Conservation (phyloP, 306 rosid species). For the Cicer arietinum region DNA sequence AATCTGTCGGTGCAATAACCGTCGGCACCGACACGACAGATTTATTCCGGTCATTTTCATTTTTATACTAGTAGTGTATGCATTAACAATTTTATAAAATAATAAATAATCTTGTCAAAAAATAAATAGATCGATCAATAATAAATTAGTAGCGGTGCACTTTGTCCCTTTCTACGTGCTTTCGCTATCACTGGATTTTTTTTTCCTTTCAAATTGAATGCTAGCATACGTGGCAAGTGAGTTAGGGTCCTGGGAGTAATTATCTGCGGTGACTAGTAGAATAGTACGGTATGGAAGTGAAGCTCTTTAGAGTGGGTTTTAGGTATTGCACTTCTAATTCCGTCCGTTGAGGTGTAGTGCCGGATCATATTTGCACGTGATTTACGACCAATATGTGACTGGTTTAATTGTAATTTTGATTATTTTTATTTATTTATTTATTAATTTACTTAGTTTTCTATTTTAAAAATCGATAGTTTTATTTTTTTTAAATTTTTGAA, state of each 20-base stretch:
- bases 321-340: background rate
- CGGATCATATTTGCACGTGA: constrained; percentile 45
- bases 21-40: constrained; percentile 86
- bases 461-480: no score
- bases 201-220: constrained; percentile 11
- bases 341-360: constrained; percentile 38
- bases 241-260: background rate
- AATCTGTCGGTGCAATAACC: constrained; percentile 29
- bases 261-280: constrained; percentile 33
- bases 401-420: no score
- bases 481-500: no score
- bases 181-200: background rate
- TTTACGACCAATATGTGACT: constrained; percentile 24
- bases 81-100: background rate
- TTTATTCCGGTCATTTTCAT: constrained; percentile 48
- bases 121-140: background rate
- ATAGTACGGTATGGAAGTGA: constrained; percentile 4
- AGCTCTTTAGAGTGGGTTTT: constrained; percentile 32
- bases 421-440: no score
- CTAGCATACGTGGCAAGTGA: constrained; percentile 30
- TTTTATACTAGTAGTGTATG: background rate
- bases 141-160: constrained; percentile 34
- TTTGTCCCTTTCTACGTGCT: constrained; percentile 30
- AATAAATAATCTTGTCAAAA: background rate
- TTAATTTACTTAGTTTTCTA: no score